Evolutionary conservation across 2,329 filamentous ascomycete species (phyloP).

Genomic region (Podosphaera aphanis): DNA sequence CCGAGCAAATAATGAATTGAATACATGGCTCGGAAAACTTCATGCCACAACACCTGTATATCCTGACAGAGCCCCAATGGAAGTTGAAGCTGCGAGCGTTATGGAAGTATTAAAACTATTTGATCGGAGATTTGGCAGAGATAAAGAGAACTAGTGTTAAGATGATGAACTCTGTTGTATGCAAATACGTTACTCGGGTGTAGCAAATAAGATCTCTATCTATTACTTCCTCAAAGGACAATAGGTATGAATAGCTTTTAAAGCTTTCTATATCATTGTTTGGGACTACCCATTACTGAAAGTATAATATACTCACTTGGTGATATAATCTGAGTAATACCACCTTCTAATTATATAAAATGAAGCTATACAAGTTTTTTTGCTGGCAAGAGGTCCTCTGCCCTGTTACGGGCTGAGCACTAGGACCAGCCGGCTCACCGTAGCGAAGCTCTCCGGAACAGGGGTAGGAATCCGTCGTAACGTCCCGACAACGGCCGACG

Average conservation of each 20-base stretch:
- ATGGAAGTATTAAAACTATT: conserved; percentile 71
- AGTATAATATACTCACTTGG: no score
- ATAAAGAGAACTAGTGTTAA: conserved; percentile 5
- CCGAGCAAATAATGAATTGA: conserved; percentile 47
- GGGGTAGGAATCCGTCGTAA: no score
- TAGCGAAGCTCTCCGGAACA: no score
- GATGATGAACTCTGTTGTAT: background rate
- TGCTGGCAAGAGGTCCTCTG: no score
- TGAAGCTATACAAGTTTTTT: no score
- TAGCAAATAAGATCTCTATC: background rate
- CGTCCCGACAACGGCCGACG: no score
- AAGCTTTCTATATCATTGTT: background rate
- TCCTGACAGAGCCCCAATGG: conserved; percentile 32
- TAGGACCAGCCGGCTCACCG: no score
- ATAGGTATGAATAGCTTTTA: background rate
- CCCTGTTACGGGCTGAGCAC: no score
- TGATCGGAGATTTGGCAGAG: conserved; percentile 45
- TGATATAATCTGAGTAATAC: no score
- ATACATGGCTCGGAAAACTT: conserved; percentile 53
- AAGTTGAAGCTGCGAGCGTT: conserved; percentile 63
- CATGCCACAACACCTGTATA: conserved; percentile 27
- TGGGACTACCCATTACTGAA: background rate
- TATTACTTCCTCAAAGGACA: background rate
- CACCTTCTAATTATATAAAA: no score
- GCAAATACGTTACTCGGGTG: background rate